Evolutionary conservation across 2,329 filamentous ascomycete species (phyloP).

Genomic region (Thelonectria olida): DNA sequence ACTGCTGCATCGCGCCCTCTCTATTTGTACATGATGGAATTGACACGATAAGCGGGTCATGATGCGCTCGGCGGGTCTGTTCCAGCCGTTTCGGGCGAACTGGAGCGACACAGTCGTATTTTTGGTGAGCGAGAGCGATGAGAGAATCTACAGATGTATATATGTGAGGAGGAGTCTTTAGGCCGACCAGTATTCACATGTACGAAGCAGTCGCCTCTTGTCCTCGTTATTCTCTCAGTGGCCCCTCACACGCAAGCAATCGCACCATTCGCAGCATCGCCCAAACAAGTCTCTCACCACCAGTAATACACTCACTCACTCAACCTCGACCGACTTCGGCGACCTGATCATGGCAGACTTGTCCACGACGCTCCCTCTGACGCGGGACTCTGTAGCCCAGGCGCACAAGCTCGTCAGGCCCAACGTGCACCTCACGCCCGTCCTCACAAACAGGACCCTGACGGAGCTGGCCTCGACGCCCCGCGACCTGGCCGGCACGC

Average conservation of each 20-base stretch:
- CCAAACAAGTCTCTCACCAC: neutral
- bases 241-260: neutral
- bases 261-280: neutral
- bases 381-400: constrained; percentile 73
- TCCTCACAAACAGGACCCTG: constrained; percentile 82
- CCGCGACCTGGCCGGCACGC: constrained; percentile 66
- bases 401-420: constrained; percentile 79
- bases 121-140: constrained; percentile 5
- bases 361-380: constrained; percentile 70
- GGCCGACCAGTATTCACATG: neutral
- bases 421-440: constrained; percentile 84
- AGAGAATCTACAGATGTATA: too few relatives aligned
- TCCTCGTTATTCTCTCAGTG: neutral
- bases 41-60: constrained; percentile 20
- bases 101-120: neutral
- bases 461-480: constrained; percentile 78
- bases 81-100: neutral
- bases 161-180: too few relatives aligned
- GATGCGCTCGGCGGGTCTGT: neutral
- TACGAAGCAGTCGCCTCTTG: neutral
- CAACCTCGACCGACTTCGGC: too few relatives aligned
- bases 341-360: constrained; percentile 60
- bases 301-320: neutral
- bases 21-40: too few relatives aligned
- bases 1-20: neutral